These are phyloP conservation scores for Phyllosticta citrichinensis DNA, from an alignment of 2,329 filamentous ascomycete species.

Conservation along the genomic window DNA sequence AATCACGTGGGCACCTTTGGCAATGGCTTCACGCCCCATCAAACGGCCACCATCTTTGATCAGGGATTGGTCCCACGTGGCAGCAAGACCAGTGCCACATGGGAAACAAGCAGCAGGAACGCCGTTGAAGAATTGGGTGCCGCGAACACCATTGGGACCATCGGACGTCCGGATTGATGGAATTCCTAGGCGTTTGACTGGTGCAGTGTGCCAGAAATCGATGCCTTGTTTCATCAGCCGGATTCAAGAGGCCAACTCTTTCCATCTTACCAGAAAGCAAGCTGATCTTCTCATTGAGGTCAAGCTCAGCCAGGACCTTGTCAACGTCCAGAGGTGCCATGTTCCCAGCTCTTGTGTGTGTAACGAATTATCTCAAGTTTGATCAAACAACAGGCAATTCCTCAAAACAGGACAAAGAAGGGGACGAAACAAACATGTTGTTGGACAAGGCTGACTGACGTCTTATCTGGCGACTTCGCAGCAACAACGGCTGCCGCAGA, in stretches of 20 bases:
- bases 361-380: not conserved
- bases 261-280: conserved; percentile 11
- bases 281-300: conserved; percentile 10
- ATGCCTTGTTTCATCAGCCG: conserved; percentile 28
- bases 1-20: conserved; percentile 62
- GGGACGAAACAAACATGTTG: not conserved
- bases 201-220: conserved; percentile 61
- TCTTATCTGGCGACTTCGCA: not conserved
- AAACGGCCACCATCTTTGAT: conserved; percentile 57
- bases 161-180: conserved; percentile 55
- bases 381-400: not conserved
- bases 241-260: too few relatives aligned
- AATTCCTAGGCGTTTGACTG: conserved; percentile 48
- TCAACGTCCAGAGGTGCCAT: conserved; percentile 7
- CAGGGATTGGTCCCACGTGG: conserved; percentile 64
- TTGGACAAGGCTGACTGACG: not conserved
- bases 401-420: not conserved
- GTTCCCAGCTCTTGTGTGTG: not conserved
- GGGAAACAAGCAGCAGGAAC: conserved; percentile 61
- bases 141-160: conserved; percentile 59
- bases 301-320: conserved; percentile 6
- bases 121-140: conserved; percentile 54
- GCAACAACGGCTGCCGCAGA: not conserved
- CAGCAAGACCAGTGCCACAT: conserved; percentile 59
- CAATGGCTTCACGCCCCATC: conserved; percentile 59